Conservation (phyloP, 805 yeast genomes). For the Blastobotrys parvus region DNA sequence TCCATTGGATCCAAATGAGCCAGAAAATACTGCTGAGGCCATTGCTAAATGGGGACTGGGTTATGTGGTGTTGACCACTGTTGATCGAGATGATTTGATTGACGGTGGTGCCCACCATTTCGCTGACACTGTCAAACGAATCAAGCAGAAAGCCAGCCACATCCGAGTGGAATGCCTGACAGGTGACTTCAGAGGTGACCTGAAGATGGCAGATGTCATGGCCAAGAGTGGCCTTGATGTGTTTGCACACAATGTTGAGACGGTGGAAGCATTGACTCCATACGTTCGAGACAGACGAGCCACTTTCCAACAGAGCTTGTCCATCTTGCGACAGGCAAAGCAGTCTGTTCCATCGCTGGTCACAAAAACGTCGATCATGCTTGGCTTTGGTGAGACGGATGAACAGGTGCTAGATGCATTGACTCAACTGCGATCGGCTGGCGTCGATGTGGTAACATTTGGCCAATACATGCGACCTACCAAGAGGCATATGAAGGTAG, state of each 20-base stretch:
- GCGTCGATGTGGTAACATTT: constrained; percentile 92
- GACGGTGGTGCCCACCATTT: constrained; percentile 94
- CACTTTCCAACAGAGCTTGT: constrained; percentile 78
- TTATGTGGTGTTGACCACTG: constrained; percentile 93
- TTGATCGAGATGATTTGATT: constrained; percentile 86
- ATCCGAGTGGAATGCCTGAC: constrained; percentile 87
- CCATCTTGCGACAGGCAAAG: constrained; percentile 77
- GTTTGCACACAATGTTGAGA: constrained; percentile 93
- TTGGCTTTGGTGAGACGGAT: constrained; percentile 94
- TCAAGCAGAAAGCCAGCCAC: constrained; percentile 83
- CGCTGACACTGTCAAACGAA: constrained; percentile 75
- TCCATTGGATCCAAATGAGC: constrained; percentile 90
- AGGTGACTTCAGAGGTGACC: constrained; percentile 93
- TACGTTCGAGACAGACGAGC: constrained; percentile 95
- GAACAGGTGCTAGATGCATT: constrained; percentile 75
- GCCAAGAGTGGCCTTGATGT: constrained; percentile 89
- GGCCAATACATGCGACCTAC: constrained; percentile 99
- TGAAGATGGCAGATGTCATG: constrained; percentile 67
- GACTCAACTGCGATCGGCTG: constrained; percentile 60
- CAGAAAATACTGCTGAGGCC: constrained; percentile 96
- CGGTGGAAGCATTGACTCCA: constrained; percentile 92
- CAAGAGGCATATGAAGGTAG: constrained; percentile 96
- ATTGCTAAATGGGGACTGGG: constrained; percentile 97
- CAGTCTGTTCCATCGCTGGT: constrained; percentile 61
- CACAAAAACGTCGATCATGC: constrained; percentile 92